Base-by-base conservation (phyloP, 768 basidiomycete genomes). In the Podaxis carcinomalis region DNA sequence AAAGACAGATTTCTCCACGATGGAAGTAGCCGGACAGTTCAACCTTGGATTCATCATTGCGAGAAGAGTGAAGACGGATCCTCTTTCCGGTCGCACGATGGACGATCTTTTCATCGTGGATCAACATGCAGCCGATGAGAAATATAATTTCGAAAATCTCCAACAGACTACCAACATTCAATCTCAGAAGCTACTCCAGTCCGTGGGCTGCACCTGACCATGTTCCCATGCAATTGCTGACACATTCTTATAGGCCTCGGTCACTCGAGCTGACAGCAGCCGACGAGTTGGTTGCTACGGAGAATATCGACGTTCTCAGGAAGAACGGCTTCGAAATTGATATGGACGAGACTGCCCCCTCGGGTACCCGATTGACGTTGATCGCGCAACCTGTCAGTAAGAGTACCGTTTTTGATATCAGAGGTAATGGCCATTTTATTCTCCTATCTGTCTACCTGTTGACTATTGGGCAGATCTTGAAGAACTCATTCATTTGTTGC, bases 91-190 rank as follows among this genome's bases (percentile, higher is more conserved):
- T 36, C 36, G 28, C 23, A 62, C 40, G 11, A 77, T 85, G 75
- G 95, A 98, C 69, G 96, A 99, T 68, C 77, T 99, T 44, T 98
- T 98, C 74, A 94, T 99, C 63, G 83, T 98, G 16, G 96, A 98
- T 68, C 96, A 98, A 70, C 96, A 98, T 72, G 96, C 96, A 4
- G 88, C 93, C 4, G 97, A 99, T 73, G 97, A 98, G 74, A 98
- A 98, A 76, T 98, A 92, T 75, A 98, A 98, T 70, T 98, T 98
- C 69, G 97, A 98, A 78, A 90, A 84, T 1, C 75, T 98, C 60
- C 96, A 98, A 72, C 80, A 84, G 65, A 93, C 87, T n/a, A 98
- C 95, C 10, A 83, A 81, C 55, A 95, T 99, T 60, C 83, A 91
- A 65, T 92, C 90, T 1, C 96, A 98, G 68, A 85, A 78, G 62